Percentiles rank a stretch among this genome's conserved stretches.
These are phyloP conservation scores for Sporodiniella umbellata DNA, from an alignment of 371 early-diverging fungal species.

Conservation along the genomic window DNA sequence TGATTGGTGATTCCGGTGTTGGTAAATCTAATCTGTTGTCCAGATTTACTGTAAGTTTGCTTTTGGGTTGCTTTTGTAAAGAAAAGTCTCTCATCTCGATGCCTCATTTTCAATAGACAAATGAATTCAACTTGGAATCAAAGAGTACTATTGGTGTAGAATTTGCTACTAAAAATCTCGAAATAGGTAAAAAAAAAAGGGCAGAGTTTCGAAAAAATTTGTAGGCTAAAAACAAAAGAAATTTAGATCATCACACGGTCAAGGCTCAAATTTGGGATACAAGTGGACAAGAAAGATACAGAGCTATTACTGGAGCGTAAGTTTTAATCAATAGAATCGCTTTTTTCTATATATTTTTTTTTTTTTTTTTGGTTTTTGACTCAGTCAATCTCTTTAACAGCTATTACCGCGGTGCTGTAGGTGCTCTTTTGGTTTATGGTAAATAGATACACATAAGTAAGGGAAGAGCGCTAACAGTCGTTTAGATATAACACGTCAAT, in stretches of 20 bases:
- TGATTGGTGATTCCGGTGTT: slow-evolving; percentile 48
- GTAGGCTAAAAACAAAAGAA: not conserved
- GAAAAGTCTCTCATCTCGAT: slow-evolving; percentile 1
- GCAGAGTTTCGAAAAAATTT: not conserved
- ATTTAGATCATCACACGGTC: slow-evolving; percentile 32
- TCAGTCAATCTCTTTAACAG: no score
- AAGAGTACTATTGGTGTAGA: slow-evolving; percentile 96
- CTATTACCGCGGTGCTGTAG: slow-evolving; percentile 48
- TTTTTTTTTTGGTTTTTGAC: no score
- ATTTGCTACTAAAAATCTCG: slow-evolving; percentile 51
- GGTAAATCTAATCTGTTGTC: slow-evolving; percentile 48
- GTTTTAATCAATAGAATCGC: not conserved
- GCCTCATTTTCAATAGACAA: slow-evolving; percentile 49
- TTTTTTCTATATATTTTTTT: not conserved
- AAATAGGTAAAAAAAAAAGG: slow-evolving; percentile 28
- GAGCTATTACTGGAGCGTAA: slow-evolving; percentile 69
- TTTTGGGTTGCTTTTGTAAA: not conserved
- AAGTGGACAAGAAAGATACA: slow-evolving; percentile 75
- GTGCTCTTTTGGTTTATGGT: slow-evolving; percentile 47
- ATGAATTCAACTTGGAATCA: slow-evolving; percentile 96
- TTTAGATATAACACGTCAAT: slow-evolving; percentile 93
- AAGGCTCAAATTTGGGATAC: slow-evolving; percentile 94
- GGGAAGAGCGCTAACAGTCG: not conserved
- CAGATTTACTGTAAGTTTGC: slow-evolving; percentile 29
- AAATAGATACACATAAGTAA: no score